A percentile compares a stretch with the other conserved stretches of the same genome.
phyloP scores from a whole-genome alignment of 306 rosid species.

The Adenanthera pavonina region DNA sequence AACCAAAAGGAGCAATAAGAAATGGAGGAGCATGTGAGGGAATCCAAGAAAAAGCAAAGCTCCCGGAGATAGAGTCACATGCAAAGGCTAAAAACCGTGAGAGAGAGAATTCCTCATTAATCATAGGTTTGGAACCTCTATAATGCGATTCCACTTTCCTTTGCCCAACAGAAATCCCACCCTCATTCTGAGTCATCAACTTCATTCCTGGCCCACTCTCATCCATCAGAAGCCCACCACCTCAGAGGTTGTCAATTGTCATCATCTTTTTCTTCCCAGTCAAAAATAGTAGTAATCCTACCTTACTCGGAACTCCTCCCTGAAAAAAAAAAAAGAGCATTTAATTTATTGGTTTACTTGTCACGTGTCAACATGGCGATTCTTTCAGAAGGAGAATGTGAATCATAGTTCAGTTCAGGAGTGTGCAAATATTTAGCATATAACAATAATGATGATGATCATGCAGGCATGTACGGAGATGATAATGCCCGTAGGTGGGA shows the following conservation, averaged over 20 bases:
- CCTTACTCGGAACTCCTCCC: too few relatives aligned
- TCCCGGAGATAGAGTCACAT: background rate
- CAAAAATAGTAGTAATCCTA: too few relatives aligned
- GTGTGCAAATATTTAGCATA: too few relatives aligned
- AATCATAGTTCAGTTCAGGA: too few relatives aligned
- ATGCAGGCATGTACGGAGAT: conserved; percentile 83
- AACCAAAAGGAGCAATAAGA: background rate
- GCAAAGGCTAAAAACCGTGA: background rate
- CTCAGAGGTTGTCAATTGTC: too few relatives aligned
- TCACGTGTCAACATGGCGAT: too few relatives aligned
- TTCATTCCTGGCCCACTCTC: background rate
- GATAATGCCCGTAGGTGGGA: conserved; percentile 64
- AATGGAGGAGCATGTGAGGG: background rate
- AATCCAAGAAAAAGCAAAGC: conserved; percentile 5
- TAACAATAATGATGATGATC: too few relatives aligned
- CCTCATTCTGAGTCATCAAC: background rate
- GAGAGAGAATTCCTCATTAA: background rate
- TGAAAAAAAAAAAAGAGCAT: too few relatives aligned
- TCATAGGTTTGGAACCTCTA: background rate
- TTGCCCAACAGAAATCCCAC: background rate
- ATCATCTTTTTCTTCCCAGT: too few relatives aligned
- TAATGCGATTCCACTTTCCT: background rate
- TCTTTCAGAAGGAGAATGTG: too few relatives aligned
- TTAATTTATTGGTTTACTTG: too few relatives aligned
- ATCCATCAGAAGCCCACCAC: background rate